Evolutionary conservation across 208 protist species (phyloP).

Genomic region (Crithidia sp.): DNA sequence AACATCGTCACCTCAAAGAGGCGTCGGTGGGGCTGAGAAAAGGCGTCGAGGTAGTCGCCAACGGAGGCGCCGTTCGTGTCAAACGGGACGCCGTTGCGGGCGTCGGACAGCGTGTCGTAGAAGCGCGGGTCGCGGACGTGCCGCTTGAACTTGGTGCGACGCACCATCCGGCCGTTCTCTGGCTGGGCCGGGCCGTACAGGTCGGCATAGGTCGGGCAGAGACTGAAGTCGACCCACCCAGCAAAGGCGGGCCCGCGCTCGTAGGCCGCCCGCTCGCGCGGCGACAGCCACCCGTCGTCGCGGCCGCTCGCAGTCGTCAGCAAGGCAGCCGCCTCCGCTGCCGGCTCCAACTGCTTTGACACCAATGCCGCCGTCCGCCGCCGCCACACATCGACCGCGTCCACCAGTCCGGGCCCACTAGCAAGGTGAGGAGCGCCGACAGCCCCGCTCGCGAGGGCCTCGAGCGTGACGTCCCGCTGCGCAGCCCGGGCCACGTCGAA

Average conservation of each 20-base stretch:
- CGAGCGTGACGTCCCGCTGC: conserved; percentile 30
- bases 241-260: conserved; percentile 65
- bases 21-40: conserved; percentile 50
- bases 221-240: conserved; percentile 47
- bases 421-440: conserved; percentile 29
- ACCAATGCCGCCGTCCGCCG: conserved; percentile 49
- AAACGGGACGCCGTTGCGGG: conserved; percentile 80
- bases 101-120: conserved; percentile 77
- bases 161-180: conserved; percentile 58
- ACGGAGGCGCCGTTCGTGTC: conserved; percentile 61
- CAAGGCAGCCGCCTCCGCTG: conserved; percentile 5
- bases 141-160: conserved; percentile 62
- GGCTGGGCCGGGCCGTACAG: conserved; percentile 64
- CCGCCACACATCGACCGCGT: conserved; percentile 60
- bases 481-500: conserved; percentile 13
- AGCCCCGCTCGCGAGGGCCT: conserved; percentile 17
- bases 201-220: conserved; percentile 54
- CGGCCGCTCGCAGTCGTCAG: not conserved
- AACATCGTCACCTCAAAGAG: conserved; percentile 85
- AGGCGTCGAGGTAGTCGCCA: conserved; percentile 51
- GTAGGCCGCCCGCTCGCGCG: conserved; percentile 40
- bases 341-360: conserved; percentile 33
- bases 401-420: conserved; percentile 53
- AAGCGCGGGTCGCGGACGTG: conserved; percentile 80
- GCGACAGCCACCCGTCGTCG: conserved; percentile 64